phyloP scores from a whole-genome alignment of 176 grass and related monocot genomes.

The Tillandsia leiboldiana region DNA sequence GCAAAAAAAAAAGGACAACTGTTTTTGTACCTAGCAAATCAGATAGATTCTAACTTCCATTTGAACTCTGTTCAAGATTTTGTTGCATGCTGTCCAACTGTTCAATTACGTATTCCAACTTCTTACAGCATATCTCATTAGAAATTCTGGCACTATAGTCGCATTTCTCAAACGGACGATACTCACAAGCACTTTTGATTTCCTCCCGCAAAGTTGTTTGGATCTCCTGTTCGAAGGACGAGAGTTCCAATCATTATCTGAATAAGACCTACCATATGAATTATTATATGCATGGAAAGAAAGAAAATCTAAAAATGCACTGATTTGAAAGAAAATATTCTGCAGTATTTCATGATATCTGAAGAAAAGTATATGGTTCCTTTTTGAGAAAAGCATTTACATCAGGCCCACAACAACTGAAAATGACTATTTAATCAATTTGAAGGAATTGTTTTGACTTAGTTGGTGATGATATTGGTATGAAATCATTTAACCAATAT shows the following conservation, averaged over 20 bases:
- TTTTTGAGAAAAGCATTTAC: too few species aligned
- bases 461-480: too few species aligned
- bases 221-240: conserved; percentile 53
- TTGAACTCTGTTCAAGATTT: conserved; percentile 38
- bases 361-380: too few species aligned
- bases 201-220: conserved; percentile 76
- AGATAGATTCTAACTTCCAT: conserved; percentile 2
- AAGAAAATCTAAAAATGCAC: not conserved
- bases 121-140: conserved; percentile 85
- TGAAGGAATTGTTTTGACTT: too few species aligned
- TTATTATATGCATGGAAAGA: not conserved
- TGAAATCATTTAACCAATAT: not conserved
- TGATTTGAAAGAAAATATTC: too few species aligned
- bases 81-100: conserved; percentile 70
- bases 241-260: conserved; percentile 1
- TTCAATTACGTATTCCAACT: conserved; percentile 66
- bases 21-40: not conserved
- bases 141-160: conserved; percentile 80
- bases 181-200: conserved; percentile 81
- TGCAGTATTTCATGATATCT: too few species aligned
- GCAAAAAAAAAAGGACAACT: too few species aligned
- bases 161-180: conserved; percentile 88
- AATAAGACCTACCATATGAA: not conserved
- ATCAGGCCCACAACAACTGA: too few species aligned
- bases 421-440: too few species aligned